phyloP scores from a whole-genome alignment of 768 basidiomycete species.

The Cystobasidium tubakii region DNA sequence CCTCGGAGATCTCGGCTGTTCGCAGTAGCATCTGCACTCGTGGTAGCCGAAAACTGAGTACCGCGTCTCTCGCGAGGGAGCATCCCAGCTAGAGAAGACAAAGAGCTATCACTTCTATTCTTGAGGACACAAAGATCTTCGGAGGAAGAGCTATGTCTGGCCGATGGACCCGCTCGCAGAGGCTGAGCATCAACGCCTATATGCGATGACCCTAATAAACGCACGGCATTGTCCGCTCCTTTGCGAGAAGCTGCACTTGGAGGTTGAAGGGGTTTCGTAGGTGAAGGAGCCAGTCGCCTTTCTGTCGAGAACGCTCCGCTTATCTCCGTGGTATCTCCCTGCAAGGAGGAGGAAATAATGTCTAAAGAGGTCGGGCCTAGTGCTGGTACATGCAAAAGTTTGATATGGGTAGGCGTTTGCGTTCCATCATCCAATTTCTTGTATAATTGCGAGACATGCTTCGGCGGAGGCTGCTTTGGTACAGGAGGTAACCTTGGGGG shows the following conservation, averaged over 20 bases:
- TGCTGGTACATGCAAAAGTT: constrained; percentile 1
- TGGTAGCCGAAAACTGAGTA: background rate
- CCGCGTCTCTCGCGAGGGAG: background rate
- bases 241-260: background rate
- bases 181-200: constrained; percentile 25
- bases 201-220: constrained; percentile 30
- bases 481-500: constrained; percentile 19
- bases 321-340: constrained; percentile 12
- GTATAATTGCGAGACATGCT: constrained; percentile 21
- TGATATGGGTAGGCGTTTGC: background rate
- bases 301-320: background rate
- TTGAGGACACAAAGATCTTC: constrained; percentile 21
- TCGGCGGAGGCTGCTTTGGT: constrained; percentile 24
- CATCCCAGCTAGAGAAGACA: constrained; percentile 10
- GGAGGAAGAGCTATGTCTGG: constrained; percentile 17
- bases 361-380: background rate
- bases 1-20: background rate
- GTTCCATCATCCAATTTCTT: constrained; percentile 9
- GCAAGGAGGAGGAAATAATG: constrained; percentile 33
- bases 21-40: background rate
- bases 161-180: background rate
- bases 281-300: background rate
- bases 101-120: constrained; percentile 22
- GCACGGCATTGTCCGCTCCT: background rate
- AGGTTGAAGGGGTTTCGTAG: background rate